Percentiles rank a stretch among this genome's conserved stretches.
phyloP scores from a whole-genome alignment of 306 rosid species.

The Ammopiptanthus mongolicus region DNA sequence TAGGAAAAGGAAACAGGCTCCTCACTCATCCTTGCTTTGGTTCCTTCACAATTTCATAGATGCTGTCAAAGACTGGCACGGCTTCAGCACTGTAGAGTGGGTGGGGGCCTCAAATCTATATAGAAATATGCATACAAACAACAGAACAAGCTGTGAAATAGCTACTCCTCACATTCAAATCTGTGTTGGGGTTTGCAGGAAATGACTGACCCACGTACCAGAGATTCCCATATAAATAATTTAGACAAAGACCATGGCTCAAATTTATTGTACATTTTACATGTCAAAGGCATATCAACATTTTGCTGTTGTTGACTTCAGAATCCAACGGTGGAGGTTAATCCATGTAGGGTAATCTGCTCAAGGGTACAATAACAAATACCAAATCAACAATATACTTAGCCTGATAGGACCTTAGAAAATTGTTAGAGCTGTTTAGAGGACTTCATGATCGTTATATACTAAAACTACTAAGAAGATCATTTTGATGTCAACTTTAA shows the following conservation, averaged over 20 bases:
- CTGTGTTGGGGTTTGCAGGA: conserved; percentile 61
- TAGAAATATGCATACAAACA: conserved; percentile 75
- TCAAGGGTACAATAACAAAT: background rate
- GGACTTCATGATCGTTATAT: background rate
- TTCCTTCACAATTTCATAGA: conserved; percentile 42
- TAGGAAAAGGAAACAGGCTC: conserved; percentile 31
- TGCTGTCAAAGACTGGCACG: conserved; percentile 41
- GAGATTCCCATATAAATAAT: conserved; percentile 42
- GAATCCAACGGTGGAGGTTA: background rate
- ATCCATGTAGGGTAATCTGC: background rate
- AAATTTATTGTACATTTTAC: conserved; percentile 13
- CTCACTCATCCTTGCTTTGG: conserved; percentile 31
- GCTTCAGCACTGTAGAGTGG: conserved; percentile 31
- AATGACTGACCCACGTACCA: conserved; percentile 53
- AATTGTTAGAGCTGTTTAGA: background rate
- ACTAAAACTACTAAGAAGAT: background rate
- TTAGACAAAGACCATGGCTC: conserved; percentile 8
- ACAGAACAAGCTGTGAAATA: conserved; percentile 61
- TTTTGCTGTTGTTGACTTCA: background rate
- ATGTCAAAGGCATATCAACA: conserved; percentile 16
- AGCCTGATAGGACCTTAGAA: background rate
- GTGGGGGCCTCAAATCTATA: conserved; percentile 77
- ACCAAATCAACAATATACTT: background rate
- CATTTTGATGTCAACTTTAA: background rate
- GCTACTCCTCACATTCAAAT: conserved; percentile 77